phyloP scores from a whole-genome alignment of 495 filamentous ascomycete genomes.

The Talaromyces stipitatus region DNA sequence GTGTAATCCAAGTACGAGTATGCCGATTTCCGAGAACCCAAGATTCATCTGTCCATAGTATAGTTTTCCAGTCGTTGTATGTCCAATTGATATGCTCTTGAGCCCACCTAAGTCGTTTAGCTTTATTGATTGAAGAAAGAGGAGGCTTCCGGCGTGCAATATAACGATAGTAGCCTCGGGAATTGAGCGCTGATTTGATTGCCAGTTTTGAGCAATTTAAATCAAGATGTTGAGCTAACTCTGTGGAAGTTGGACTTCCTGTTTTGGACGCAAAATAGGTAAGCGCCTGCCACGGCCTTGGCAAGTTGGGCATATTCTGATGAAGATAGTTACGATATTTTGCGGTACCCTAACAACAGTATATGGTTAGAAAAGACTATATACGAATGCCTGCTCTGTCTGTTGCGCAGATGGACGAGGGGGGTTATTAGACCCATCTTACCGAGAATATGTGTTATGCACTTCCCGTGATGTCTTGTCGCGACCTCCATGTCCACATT shows the following conservation, averaged over 20 bases:
- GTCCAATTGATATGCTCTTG: no score
- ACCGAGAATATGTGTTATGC: constrained; percentile 51
- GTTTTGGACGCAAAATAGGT: constrained; percentile 37
- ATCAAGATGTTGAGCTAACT: background rate
- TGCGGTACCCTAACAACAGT: constrained; percentile 41
- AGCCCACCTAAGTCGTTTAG: no score
- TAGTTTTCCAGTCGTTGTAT: no score
- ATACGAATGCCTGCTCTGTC: background rate
- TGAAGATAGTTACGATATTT: constrained; percentile 50
- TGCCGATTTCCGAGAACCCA: no score
- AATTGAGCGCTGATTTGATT: background rate
- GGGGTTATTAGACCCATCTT: constrained; percentile 11
- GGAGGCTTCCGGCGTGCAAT: background rate
- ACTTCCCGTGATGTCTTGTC: constrained; percentile 54
- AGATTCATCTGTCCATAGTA: no score
- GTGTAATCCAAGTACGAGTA: no score
- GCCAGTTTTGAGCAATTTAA: background rate
- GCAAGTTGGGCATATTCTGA: constrained; percentile 48
- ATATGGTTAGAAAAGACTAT: background rate
- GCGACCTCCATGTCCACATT: constrained; percentile 52
- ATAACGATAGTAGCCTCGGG: background rate
- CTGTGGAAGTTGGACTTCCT: constrained; percentile 30
- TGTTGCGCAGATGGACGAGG: background rate
- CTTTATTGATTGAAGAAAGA: background rate
- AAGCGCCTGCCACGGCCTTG: constrained; percentile 40